These are phyloP conservation scores for Acorus calamus DNA, from an alignment of 106 monocot genomes.

Conservation along the genomic window DNA sequence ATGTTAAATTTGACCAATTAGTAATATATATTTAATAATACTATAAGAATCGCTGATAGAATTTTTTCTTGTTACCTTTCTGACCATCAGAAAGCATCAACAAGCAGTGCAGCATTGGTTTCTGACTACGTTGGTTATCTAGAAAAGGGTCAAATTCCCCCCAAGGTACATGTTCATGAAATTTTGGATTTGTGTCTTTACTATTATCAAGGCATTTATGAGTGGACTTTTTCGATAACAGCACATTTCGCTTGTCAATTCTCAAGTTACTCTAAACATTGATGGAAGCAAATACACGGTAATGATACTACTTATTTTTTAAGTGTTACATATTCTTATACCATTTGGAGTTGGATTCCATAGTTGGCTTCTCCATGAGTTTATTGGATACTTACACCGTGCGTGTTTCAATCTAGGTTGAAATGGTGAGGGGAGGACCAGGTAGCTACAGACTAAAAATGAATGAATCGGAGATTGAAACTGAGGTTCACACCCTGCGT, in stretches of 20 bases:
- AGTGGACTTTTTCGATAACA: conserved; percentile 37
- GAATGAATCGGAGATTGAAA: conserved; percentile 83
- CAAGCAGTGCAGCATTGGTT: conserved; percentile 80
- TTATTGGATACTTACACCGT: not conserved
- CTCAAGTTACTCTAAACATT: conserved; percentile 72
- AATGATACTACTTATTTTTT: conserved; percentile 13
- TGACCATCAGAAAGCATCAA: conserved; percentile 71
- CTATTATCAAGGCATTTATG: not conserved
- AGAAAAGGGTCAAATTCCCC: conserved; percentile 95
- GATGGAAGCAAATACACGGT: conserved; percentile 98
- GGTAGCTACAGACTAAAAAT: conserved; percentile 84
- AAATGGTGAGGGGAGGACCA: conserved; percentile 85
- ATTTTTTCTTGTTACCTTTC: not conserved
- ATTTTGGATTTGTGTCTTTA: not conserved
- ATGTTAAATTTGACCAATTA: not conserved
- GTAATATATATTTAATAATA: not conserved
- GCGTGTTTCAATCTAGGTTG: conserved; percentile 46
- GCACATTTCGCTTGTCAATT: conserved; percentile 95
- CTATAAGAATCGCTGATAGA: not conserved
- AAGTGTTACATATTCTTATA: too few species aligned
- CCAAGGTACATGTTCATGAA: conserved; percentile 42
- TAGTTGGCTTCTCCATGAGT: too few species aligned
- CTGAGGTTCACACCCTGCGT: conserved; percentile 90
- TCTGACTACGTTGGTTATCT: conserved; percentile 98
- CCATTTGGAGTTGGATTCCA: too few species aligned